phyloP scores from a whole-genome alignment of 352 stramenopile genomes.

The Globisporangium carolinianum region DNA sequence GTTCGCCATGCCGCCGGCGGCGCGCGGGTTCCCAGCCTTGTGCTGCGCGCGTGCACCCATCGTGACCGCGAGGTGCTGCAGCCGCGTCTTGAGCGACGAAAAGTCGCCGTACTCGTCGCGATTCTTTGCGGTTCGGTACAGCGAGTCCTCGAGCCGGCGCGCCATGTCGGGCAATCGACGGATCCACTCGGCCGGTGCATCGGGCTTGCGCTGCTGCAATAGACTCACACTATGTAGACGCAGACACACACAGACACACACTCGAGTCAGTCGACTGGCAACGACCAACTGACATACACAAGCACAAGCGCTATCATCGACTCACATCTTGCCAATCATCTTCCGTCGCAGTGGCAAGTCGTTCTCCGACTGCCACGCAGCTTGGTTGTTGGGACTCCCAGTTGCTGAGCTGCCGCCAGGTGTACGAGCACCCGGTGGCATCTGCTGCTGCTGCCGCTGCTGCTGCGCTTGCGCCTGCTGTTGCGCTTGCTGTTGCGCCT shows the following conservation, averaged over 20 bases:
- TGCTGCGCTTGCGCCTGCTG: neutral
- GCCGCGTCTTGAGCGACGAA: conserved; percentile 92
- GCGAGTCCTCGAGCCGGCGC: conserved; percentile 94
- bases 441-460: conserved; percentile 18
- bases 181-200: conserved; percentile 96
- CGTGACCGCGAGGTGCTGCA: conserved; percentile 94
- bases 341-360: conserved; percentile 79
- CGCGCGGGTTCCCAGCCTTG: conserved; percentile 54
- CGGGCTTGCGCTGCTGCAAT: conserved; percentile 94
- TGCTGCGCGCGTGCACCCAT: conserved; percentile 82
- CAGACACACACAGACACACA: conserved; percentile 5
- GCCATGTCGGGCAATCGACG: conserved; percentile 98
- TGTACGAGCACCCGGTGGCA: conserved; percentile 34
- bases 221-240: conserved; percentile 80
- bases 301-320: conserved; percentile 1
- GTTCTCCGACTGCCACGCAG: conserved; percentile 85
- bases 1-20: conserved; percentile 22
- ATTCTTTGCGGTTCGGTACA: conserved; percentile 92
- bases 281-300: no score
- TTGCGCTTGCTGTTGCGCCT: neutral
- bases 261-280: neutral
- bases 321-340: conserved; percentile 90
- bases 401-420: conserved; percentile 26
- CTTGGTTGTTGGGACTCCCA: conserved; percentile 38
- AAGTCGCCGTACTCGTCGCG: conserved; percentile 96